Base-by-base conservation (phyloP, 2,329 filamentous ascomycete species). In the Phoma sp. region DNA sequence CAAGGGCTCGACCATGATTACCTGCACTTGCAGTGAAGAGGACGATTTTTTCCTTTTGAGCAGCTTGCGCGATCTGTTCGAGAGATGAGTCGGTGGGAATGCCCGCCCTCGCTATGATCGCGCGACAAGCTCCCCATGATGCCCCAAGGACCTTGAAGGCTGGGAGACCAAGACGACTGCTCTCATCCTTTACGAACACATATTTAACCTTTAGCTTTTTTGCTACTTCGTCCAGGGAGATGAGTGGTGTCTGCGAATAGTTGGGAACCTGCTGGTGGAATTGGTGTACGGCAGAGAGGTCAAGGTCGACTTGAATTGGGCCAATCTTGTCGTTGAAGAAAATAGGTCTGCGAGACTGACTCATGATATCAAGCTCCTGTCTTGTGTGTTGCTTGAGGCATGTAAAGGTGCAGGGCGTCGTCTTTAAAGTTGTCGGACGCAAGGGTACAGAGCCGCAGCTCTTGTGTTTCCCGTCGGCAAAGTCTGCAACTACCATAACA, bases 111-210 rank as follows among this genome's bases (percentile, higher is more conserved):
- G 76, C 68, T 6, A 91, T 66, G 12, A 87, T 84, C 6, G 83
- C 81, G 62, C 85, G 87, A 3, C 84, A 81, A 0, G 84, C 45
- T 40, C 51, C 89, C 89, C 89, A 93, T 0, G 87, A 90, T 1
- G 90, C 90, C 17, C 90, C 91, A 0, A 93, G 81, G 37, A 93
- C 90, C 73, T 95, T 95, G 79, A 93, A 93, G 0, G 89, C 83
- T 0, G 88, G 88, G 1, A 93, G 78, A 0, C 87, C 86, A 30
- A 91, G 84, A 5, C 90, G 83, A 47, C 75, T 78, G 23, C 83
- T 86, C 71, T 93, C 90, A 63, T 92, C 85, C 67, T 93, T 93
- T 59, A 92, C 66, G 30, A 87, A 80, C 3, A 93, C 78, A 5
- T 80, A 75, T 6, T 61, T 55, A 5, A 74, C 48, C 0, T 83